A percentile compares a stretch with the other conserved stretches of the same genome.
These are phyloP conservation scores for Gossypium gossypioides DNA, from an alignment of 441 rosid genomes.

Conservation along the genomic window DNA sequence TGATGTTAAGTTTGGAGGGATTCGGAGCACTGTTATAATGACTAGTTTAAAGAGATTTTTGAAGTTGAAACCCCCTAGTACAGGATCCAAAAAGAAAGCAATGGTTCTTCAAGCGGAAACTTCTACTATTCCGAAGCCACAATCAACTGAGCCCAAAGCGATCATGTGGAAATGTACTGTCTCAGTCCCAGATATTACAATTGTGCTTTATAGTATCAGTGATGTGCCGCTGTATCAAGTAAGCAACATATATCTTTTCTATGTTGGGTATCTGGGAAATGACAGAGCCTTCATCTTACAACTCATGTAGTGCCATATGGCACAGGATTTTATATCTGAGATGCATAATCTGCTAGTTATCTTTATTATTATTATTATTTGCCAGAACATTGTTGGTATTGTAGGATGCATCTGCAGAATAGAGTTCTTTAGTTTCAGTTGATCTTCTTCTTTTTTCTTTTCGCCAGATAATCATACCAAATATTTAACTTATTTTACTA, in stretches of 20 bases:
- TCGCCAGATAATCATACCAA: neutral
- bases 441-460: neutral
- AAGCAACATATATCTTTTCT: constrained; percentile 30
- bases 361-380: neutral
- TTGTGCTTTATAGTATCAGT: constrained; percentile 51
- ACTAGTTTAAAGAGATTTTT: constrained; percentile 76
- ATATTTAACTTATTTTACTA: neutral
- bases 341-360: neutral
- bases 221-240: constrained; percentile 79
- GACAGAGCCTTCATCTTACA: neutral
- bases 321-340: too few species aligned
- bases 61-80: constrained; percentile 36
- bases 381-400: constrained; percentile 3
- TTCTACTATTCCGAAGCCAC: constrained; percentile 36
- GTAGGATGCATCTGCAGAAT: constrained; percentile 1
- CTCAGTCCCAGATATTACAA: constrained; percentile 95
- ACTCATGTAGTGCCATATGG: neutral
- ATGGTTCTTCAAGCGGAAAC: constrained; percentile 55
- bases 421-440: neutral
- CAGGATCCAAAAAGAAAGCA: constrained; percentile 43
- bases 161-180: constrained; percentile 88
- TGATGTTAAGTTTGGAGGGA: constrained; percentile 83
- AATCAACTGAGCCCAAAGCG: constrained; percentile 45
- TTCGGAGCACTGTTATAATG: constrained; percentile 53
- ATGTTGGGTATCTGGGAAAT: neutral